Evolutionary conservation across 139 green algal genomes (phyloP), one percentile per base, ranked within the genome.

Genomic region (Raphidocelis subcapitata): DNA sequence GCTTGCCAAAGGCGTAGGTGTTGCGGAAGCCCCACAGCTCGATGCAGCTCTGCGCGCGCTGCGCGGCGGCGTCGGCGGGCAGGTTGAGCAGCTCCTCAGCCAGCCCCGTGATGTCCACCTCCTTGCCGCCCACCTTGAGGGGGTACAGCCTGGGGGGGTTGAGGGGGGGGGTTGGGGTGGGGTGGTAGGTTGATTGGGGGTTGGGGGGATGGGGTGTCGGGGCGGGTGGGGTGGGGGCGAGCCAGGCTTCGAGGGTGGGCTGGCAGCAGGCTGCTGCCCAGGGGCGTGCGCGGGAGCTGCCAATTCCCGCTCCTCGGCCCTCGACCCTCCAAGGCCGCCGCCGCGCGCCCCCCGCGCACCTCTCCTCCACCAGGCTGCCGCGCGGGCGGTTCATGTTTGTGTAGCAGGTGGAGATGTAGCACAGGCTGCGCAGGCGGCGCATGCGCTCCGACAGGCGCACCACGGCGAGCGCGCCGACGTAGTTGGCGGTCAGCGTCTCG

Each of bases 1-100:
- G 72, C 72, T 87, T 86, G 61, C 75, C 74, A 26, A 88, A 77
- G 23, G 70, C 69, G 74, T 88, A 88, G 28, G 76, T 88, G 73
- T 88, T 88, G 70, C 80, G 71, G 49, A 88, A 80, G 59, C 78
- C 72, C 79, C 75, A 86, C 16, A 70, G 67, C 24, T 66, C 29
- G 49, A 77, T 67, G 36, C 79, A 47, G 29, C 74, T 56, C 16
- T 31, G 26, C 2, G 74, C 62, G 3, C 79, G 65, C 2, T 20
- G 12, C 55, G 82, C 62, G n/a, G 82, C 82, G 8, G 51, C 66
- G 26, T 55, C 31, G 4, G 76, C 41, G 18, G 77, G 68, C 33
- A 70, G 28, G 0, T 26, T 20, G 41, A 85, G 49, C n/a, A 86
- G 69, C 62, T 85, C 79, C 36, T 81, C 54, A 5, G 54, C 54